Evolutionary conservation across 1,139 yeast species (phyloP).

Genomic region (Pichia sp.): DNA sequence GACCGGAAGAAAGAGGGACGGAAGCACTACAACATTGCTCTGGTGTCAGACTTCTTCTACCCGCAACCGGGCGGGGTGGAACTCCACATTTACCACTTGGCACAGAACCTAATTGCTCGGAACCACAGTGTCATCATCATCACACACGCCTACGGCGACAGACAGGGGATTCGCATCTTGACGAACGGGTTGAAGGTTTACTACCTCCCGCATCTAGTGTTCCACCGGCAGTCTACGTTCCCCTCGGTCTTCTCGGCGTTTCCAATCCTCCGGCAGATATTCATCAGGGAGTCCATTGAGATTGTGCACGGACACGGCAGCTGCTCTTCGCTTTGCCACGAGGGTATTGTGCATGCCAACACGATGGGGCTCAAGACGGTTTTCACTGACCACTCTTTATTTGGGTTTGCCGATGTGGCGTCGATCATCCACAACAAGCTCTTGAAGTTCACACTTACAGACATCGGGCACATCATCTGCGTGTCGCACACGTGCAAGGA

Average conservation of each 20-base stretch:
- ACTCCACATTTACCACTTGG: slow-evolving; percentile 81
- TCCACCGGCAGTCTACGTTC: slow-evolving; percentile 77
- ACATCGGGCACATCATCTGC: slow-evolving; percentile 88
- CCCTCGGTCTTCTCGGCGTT: slow-evolving; percentile 89
- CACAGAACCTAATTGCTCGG: slow-evolving; percentile 69
- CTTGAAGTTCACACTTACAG: slow-evolving; percentile 76
- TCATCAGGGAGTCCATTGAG: slow-evolving; percentile 78
- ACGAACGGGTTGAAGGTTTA: slow-evolving; percentile 92
- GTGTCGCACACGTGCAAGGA: slow-evolving; percentile 97
- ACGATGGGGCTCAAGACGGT: slow-evolving; percentile 92
- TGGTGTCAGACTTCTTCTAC: slow-evolving; percentile 85
- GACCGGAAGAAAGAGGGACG: background rate
- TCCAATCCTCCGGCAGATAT: slow-evolving; percentile 79
- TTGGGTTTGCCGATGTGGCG: slow-evolving; percentile 86
- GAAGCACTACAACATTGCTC: slow-evolving; percentile 13
- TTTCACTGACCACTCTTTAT: slow-evolving; percentile 91
- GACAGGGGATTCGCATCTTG: slow-evolving; percentile 75
- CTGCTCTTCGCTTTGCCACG: slow-evolving; percentile 79
- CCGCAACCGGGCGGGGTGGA: slow-evolving; percentile 99
- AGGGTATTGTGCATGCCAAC: slow-evolving; percentile 82
- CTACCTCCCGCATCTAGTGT: slow-evolving; percentile 76
- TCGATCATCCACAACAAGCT: slow-evolving; percentile 84
- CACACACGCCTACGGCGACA: slow-evolving; percentile 80
- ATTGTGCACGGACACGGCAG: slow-evolving; percentile 96
- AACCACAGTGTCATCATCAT: slow-evolving; percentile 92